phyloP scores from a whole-genome alignment of 2,329 filamentous ascomycete genomes.

The Calycina herbarum region DNA sequence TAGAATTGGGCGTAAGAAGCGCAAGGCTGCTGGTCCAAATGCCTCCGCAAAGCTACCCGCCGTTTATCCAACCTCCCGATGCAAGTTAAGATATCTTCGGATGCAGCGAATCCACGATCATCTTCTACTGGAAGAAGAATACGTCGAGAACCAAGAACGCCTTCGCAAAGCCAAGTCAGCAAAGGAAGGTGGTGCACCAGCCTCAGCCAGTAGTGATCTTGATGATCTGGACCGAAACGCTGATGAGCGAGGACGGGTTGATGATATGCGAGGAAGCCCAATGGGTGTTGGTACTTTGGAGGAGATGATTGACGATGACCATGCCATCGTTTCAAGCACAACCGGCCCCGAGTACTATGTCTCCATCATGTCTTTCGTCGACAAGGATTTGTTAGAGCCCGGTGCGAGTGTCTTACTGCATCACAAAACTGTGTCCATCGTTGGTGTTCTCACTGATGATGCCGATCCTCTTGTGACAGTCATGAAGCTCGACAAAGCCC shows the following conservation, averaged over 20 bases:
- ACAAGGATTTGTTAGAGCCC: slow-evolving; percentile 96
- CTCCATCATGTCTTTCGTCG: slow-evolving; percentile 99
- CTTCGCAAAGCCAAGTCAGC: slow-evolving; percentile 87
- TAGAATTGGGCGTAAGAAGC: slow-evolving; percentile 97
- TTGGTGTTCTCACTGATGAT: slow-evolving; percentile 95
- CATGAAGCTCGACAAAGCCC: slow-evolving; percentile 99
- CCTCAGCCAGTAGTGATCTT: slow-evolving; percentile 59
- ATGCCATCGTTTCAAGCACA: slow-evolving; percentile 96
- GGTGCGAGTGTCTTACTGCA: slow-evolving; percentile 93
- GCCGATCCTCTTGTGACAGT: slow-evolving; percentile 93
- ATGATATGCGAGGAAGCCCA: slow-evolving; percentile 97
- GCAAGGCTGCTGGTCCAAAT: slow-evolving; percentile 89
- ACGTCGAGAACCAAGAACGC: slow-evolving; percentile 97
- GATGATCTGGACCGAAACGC: slow-evolving; percentile 84
- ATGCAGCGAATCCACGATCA: slow-evolving; percentile 99
- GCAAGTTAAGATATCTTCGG: slow-evolving; percentile 92
- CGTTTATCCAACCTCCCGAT: slow-evolving; percentile 92
- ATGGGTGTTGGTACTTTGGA: slow-evolving; percentile 98
- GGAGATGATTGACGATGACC: slow-evolving; percentile 98
- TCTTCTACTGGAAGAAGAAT: slow-evolving; percentile 93
- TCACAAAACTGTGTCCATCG: slow-evolving; percentile 97
- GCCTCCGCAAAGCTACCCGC: slow-evolving; percentile 92
- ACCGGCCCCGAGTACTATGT: slow-evolving; percentile 99
- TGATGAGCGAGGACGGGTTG: slow-evolving; percentile 90
- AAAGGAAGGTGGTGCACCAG: slow-evolving; percentile 65